Evolutionary conservation across 1,139 yeast species (phyloP).

Genomic region (Taiozyma onychis): DNA sequence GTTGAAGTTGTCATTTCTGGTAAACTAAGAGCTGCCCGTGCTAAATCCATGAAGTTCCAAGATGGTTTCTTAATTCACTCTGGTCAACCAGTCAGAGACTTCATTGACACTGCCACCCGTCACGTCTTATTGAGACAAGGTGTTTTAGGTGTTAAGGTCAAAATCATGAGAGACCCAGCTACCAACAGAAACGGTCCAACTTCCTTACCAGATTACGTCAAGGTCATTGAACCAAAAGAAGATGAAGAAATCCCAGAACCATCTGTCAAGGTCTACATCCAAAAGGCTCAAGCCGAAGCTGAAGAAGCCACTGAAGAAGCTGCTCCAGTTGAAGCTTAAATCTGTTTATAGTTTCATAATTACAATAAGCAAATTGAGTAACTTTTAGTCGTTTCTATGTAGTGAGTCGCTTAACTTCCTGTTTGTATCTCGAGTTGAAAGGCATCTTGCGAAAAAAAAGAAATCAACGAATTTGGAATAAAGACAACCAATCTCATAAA

Average conservation of each 20-base stretch:
- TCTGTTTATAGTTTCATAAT: neutral
- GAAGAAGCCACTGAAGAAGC: slow-evolving; percentile 21
- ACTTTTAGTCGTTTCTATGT: neutral
- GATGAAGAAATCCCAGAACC: slow-evolving; percentile 88
- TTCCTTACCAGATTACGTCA: slow-evolving; percentile 93
- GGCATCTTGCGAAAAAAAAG: neutral
- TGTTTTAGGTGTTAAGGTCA: slow-evolving; percentile 99
- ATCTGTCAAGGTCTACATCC: slow-evolving; percentile 71
- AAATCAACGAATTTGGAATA: neutral
- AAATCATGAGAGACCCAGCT: slow-evolving; percentile 99
- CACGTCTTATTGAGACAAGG: slow-evolving; percentile 99
- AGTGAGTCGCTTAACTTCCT: neutral
- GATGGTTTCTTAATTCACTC: slow-evolving; percentile 99
- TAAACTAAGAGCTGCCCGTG: slow-evolving; percentile 99
- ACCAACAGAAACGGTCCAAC: slow-evolving; percentile 86
- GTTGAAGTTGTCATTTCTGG: slow-evolving; percentile 99
- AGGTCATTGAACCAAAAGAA: slow-evolving; percentile 95
- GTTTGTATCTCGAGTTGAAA: neutral
- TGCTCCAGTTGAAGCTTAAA: neutral
- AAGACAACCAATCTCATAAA: neutral
- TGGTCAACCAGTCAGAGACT: slow-evolving; percentile 99
- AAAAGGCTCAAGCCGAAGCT: slow-evolving; percentile 28
- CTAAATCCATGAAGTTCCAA: slow-evolving; percentile 99
- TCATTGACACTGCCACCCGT: slow-evolving; percentile 98
- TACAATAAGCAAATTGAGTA: neutral